phyloP scores from a whole-genome alignment of 108 stramenopile genomes.

The Aurantiochytrium sp. region DNA sequence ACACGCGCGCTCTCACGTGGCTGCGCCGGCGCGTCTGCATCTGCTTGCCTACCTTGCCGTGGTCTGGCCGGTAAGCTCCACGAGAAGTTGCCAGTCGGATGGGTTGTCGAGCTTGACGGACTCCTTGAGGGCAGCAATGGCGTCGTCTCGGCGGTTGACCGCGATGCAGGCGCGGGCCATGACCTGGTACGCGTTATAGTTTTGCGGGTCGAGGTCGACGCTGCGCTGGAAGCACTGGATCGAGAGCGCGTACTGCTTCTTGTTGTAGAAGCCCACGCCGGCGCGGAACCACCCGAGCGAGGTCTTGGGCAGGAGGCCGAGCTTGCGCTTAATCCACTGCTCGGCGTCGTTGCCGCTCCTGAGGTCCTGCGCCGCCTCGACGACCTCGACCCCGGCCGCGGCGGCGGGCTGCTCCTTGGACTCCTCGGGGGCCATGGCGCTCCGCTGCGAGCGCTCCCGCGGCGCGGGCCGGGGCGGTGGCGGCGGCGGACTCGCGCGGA shows the following conservation, averaged over 20 bases:
- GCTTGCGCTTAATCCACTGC: constrained; percentile 16
- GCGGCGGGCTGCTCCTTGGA: background rate
- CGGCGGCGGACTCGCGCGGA: no score
- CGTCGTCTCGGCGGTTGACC: background rate
- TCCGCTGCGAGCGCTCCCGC: no score
- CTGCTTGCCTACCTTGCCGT: background rate
- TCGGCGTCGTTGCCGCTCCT: background rate
- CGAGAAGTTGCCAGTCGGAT: constrained; percentile 27
- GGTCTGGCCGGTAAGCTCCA: background rate
- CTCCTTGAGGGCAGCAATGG: constrained; percentile 15
- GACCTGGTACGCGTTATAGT: constrained; percentile 16
- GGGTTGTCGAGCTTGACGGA: constrained; percentile 25
- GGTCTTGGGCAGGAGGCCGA: background rate
- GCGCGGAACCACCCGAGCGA: constrained; percentile 25
- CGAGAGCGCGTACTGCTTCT: constrained; percentile 26
- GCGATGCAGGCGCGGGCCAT: constrained; percentile 19
- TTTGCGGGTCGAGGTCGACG: background rate
- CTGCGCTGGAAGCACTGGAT: constrained; percentile 5
- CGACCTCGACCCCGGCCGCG: background rate
- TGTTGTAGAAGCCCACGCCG: constrained; percentile 30
- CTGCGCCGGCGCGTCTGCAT: no score
- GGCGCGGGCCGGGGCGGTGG: no score
- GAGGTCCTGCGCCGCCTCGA: background rate
- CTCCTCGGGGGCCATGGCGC: no score
- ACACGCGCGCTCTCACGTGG: no score